Percentiles rank a stretch among this genome's conserved stretches.
phyloP scores from a whole-genome alignment of 768 basidiomycete species.

The Rhizopogon roseolus region DNA sequence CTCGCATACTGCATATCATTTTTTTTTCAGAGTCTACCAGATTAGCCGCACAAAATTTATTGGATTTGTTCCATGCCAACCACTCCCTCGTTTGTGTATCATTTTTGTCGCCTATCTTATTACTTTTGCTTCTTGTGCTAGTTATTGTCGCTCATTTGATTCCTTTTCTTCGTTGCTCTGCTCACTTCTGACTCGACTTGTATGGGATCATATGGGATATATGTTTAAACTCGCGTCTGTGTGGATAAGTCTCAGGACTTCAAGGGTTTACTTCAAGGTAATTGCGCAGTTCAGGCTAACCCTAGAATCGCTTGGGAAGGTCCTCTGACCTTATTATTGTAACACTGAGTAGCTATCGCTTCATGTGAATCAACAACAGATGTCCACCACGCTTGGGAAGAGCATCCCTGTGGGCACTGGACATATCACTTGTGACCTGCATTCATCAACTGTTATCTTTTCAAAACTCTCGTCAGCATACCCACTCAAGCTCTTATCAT shows the following conservation, averaged over 20 bases:
- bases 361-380: not conserved
- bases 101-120: slow-evolving; percentile 22
- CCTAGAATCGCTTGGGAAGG: not conserved
- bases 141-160: slow-evolving; percentile 13
- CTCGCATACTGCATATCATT: slow-evolving; percentile 10
- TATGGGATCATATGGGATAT: slow-evolving; percentile 30
- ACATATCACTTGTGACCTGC: slow-evolving; percentile 46
- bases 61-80: slow-evolving; percentile 12
- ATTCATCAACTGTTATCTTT: slow-evolving; percentile 58
- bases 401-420: slow-evolving; percentile 42
- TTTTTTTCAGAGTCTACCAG: slow-evolving; percentile 13
- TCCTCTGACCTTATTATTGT: not conserved
- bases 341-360: not conserved
- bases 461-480: slow-evolving; percentile 76
- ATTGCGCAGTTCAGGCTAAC: too few relatives aligned
- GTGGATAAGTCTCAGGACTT: too few relatives aligned
- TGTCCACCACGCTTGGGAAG: slow-evolving; percentile 1
- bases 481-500: slow-evolving; percentile 85
- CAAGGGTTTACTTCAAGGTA: not conserved
- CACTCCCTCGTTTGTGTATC: slow-evolving; percentile 23
- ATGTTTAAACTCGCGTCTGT: slow-evolving; percentile 19
- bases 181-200: slow-evolving; percentile 26
- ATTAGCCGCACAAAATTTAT: slow-evolving; percentile 16
- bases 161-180: slow-evolving; percentile 12
- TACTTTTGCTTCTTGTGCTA: slow-evolving; percentile 24